Evolutionary conservation across 164 flowering plant genomes (phyloP).

Genomic region (Vitis amurensis): DNA sequence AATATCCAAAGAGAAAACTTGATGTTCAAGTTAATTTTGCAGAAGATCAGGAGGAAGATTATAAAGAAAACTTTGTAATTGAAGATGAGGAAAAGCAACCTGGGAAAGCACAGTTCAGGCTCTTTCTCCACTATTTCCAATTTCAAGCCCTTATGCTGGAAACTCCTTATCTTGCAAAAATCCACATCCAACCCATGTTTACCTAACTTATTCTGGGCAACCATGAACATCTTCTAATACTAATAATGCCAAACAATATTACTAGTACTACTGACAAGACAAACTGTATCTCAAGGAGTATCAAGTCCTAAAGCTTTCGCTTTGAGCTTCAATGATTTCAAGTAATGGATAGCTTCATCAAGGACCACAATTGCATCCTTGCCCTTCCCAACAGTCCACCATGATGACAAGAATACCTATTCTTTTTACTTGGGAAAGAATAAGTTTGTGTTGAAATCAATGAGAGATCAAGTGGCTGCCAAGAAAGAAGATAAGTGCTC

Average conservation of each 20-base stretch:
- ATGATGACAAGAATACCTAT: too few relatives aligned
- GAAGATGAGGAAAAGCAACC: background rate
- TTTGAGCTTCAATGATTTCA: conserved; percentile 61
- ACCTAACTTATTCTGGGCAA: background rate
- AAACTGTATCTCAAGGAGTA: conserved; percentile 19
- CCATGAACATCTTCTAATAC: background rate
- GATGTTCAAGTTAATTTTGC: background rate
- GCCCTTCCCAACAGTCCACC: conserved; percentile 34
- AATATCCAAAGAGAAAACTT: background rate
- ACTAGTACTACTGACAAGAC: background rate
- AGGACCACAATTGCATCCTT: conserved; percentile 59
- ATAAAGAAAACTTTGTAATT: background rate
- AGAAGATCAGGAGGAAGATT: background rate
- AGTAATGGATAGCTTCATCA: conserved; percentile 74
- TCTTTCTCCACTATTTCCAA: background rate
- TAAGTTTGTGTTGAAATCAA: too few relatives aligned
- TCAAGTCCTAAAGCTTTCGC: conserved; percentile 51
- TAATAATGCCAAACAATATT: background rate
- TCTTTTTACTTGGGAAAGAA: too few relatives aligned
- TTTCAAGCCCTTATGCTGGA: too few relatives aligned
- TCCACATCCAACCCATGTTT: background rate
- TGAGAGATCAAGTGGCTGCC: too few relatives aligned
- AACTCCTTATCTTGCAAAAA: background rate
- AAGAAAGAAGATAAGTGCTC: too few relatives aligned
- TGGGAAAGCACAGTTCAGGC: background rate